Percentiles rank a stretch among this genome's conserved stretches.
Evolutionary conservation across 2,329 filamentous ascomycete genomes (phyloP).

Genomic region (Ophiognomonia clavigignenti-juglandacearum): DNA sequence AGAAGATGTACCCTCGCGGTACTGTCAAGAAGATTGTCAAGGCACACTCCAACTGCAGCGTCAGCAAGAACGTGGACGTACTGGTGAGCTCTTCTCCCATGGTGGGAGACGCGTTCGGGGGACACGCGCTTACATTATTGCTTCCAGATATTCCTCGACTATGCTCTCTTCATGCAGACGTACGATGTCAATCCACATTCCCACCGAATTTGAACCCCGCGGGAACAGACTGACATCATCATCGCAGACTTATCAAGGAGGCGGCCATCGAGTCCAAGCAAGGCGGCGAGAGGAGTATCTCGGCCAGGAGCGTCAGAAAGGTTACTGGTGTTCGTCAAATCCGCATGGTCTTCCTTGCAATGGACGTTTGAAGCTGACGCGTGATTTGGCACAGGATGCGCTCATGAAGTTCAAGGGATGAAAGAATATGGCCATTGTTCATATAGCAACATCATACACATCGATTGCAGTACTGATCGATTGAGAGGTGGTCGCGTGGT

Average conservation of each 20-base stretch:
- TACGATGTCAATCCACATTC: slow-evolving; percentile 25
- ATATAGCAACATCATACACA: background rate
- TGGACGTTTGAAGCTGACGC: too few relatives aligned
- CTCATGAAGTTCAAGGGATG: slow-evolving; percentile 65
- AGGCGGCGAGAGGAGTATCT: slow-evolving; percentile 66
- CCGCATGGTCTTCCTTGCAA: background rate
- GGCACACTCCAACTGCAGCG: slow-evolving; percentile 72
- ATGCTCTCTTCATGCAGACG: slow-evolving; percentile 74
- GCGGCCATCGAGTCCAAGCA: slow-evolving; percentile 72
- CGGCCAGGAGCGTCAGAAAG: slow-evolving; percentile 71
- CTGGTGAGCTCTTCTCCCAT: slow-evolving; percentile 51
- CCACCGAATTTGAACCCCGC: background rate
- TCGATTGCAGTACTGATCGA: too few relatives aligned
- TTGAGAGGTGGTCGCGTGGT: slow-evolving; percentile 7
- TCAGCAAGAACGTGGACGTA: slow-evolving; percentile 84
- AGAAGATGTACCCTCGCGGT: slow-evolving; percentile 76
- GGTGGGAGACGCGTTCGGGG: slow-evolving; percentile 18
- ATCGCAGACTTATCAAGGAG: slow-evolving; percentile 67
- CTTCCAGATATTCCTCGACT: slow-evolving; percentile 73
- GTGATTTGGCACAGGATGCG: too few relatives aligned
- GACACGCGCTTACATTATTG: slow-evolving; percentile 22
- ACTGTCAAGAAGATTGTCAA: slow-evolving; percentile 89
- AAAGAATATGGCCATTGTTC: slow-evolving; percentile 22
- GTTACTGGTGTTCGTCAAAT: slow-evolving; percentile 61
- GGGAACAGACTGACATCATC: slow-evolving; percentile 8